Base-by-base conservation (phyloP, 176 grass and related monocot genomes). In the Zizania latifolia region DNA sequence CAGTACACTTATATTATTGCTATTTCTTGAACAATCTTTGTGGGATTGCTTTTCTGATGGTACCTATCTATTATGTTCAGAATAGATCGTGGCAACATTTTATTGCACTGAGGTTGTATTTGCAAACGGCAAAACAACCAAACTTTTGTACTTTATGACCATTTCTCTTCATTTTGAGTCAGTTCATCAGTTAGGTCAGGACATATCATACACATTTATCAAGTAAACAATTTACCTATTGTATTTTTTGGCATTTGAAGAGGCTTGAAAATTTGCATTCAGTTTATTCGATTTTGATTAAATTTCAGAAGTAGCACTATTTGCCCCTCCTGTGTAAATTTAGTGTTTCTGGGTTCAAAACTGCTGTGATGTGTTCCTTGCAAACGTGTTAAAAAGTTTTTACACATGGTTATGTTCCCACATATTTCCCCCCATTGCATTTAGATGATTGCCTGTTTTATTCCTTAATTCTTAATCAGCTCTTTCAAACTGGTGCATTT, bases 401-500 rank as follows among this genome's bases (percentile, higher is more conserved):
- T 51, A 51, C 17, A 7, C 19, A 51, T 48, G 19, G 16, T 48
- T 16, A 48, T 46, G 43, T 72, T 77, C n/a, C n/a, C n/a, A n/a
- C 56, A 58, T 45, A 39, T 63, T 38, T 22, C 72, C 72, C n/a
- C 11, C 3, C n/a, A n/a, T 59, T 56, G 34, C 57, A 83, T 37
- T 24, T 80, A 44, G 19, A 55, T 76, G 26, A 26, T 39, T 65
- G 39, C 67, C 62, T 74, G 65, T 80, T 76, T 50, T 78, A n/a
- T 77, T 83, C 78, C 95, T 94, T 94, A 88, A 94, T 73, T 89
- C 70, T 43, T 34, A 72, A 83, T 22, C 65, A 99, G 95, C 91
- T 37, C 86, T 99, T 69, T 99, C 95, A 50, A 83, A 90, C 58
- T 94, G 95, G 95, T 99, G 95, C 65, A 86, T 99, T 77, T 88